Conservation (phyloP, 768 basidiomycete genomes). For the Termitomyces sp. region DNA sequence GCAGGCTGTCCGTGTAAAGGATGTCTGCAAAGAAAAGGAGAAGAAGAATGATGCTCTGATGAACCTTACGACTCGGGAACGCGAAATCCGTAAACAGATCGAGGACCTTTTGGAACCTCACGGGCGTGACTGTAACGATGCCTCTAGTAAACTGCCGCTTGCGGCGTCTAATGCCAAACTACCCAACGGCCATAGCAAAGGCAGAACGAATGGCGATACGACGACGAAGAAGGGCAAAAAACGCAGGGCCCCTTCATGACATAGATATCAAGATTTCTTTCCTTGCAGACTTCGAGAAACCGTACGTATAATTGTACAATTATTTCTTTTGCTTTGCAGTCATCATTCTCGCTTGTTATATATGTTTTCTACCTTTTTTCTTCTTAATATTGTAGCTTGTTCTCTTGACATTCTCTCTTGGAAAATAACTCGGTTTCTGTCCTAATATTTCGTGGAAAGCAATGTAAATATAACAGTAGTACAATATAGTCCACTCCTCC, state of each 20-base stretch:
- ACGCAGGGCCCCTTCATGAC: conserved; percentile 36
- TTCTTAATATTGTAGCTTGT: conserved; percentile 2
- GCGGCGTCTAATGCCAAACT: conserved; percentile 31
- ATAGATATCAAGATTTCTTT: conserved; percentile 21
- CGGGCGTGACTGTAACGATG: conserved; percentile 27
- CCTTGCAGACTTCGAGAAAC: neutral
- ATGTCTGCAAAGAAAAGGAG: conserved; percentile 72
- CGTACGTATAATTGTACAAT: conserved; percentile 4
- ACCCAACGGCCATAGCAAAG: conserved; percentile 41
- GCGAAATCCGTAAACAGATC: conserved; percentile 71
- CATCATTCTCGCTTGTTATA: conserved; percentile 4
- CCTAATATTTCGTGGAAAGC: conserved; percentile 2
- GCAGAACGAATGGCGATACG: conserved; percentile 35
- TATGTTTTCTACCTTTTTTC: conserved; percentile 1
- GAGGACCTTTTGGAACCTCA: conserved; percentile 64
- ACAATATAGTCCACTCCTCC: conserved; percentile 13
- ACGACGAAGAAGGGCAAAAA: conserved; percentile 57
- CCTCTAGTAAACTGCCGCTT: conserved; percentile 26
- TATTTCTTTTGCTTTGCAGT: conserved; percentile 4
- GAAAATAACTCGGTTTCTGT: conserved; percentile 8
- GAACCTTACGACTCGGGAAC: conserved; percentile 68
- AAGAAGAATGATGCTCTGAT: conserved; percentile 61
- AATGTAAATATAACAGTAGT: conserved; percentile 15
- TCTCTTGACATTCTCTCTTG: conserved; percentile 3
- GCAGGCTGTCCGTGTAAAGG: conserved; percentile 71